These are phyloP conservation scores for Erigeron canadensis DNA, from an alignment of 129 eudicot genomes.

Conservation along the genomic window DNA sequence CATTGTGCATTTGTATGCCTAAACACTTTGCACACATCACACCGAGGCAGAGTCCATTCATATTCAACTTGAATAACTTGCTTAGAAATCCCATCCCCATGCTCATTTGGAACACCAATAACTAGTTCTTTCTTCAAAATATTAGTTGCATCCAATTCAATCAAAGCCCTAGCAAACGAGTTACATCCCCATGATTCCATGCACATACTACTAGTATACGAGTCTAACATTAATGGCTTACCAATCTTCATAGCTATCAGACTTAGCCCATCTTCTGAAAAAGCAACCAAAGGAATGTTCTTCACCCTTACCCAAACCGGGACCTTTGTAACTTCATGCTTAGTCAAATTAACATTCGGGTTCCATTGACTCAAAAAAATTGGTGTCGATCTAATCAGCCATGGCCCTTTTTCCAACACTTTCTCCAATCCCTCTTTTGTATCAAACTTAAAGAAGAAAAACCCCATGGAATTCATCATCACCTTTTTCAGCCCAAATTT, in stretches of 20 bases:
- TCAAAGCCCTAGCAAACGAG: background rate
- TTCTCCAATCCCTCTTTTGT: too few relatives aligned
- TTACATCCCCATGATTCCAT: background rate
- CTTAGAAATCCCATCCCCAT: too few relatives aligned
- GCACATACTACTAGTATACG: background rate
- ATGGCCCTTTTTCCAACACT: too few relatives aligned
- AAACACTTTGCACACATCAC: too few relatives aligned
- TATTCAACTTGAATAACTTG: background rate
- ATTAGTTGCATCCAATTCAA: background rate
- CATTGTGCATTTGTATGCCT: background rate
- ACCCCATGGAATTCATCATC: too few relatives aligned
- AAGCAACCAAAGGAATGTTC: background rate
- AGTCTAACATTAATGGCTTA: background rate
- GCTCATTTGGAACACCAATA: too few relatives aligned
- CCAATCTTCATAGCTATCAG: background rate
- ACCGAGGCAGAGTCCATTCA: background rate
- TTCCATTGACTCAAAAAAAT: too few relatives aligned
- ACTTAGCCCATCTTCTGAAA: background rate
- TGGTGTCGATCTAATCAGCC: too few relatives aligned
- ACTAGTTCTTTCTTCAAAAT: background rate
- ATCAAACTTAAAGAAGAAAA: too few relatives aligned
- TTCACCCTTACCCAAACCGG: background rate
- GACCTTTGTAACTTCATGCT: background rate
- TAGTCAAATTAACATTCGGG: background rate
- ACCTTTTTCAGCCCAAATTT: too few relatives aligned